Evolutionary conservation across 2,329 filamentous ascomycete genomes (phyloP).

Genomic region (Verticillium klebahnii): DNA sequence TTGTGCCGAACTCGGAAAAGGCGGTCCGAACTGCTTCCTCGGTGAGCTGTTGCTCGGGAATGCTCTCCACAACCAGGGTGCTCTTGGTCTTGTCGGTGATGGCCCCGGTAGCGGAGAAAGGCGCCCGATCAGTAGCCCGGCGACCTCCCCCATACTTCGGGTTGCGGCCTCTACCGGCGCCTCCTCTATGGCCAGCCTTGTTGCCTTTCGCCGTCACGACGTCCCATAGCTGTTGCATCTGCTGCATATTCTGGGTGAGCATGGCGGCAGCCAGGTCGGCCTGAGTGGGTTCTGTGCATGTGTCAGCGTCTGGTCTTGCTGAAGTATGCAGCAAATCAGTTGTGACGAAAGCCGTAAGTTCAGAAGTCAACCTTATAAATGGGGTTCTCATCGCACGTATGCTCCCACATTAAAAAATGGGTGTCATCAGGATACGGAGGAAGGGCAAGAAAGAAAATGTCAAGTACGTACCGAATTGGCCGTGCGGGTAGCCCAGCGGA

Average conservation of each 20-base stretch:
- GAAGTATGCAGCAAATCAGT: background rate
- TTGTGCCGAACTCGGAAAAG: conserved; percentile 67
- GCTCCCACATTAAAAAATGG: conserved; percentile 10
- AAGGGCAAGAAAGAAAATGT: background rate
- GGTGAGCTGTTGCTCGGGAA: conserved; percentile 65
- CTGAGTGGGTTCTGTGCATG: conserved; percentile 8
- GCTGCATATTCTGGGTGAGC: conserved; percentile 11
- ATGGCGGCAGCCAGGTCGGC: conserved; percentile 2
- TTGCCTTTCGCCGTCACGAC: conserved; percentile 17
- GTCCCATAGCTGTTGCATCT: conserved; percentile 12
- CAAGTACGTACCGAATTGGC: background rate
- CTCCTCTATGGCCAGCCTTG: background rate
- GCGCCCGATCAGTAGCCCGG: conserved; percentile 32
- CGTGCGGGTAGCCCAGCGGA: background rate
- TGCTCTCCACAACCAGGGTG: conserved; percentile 71
- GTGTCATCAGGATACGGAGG: conserved; percentile 13
- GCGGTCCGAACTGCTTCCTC: conserved; percentile 63
- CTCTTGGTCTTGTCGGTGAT: conserved; percentile 59
- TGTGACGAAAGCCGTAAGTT: conserved; percentile 14
- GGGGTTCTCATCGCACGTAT: conserved; percentile 13
- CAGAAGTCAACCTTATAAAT: conserved; percentile 21
- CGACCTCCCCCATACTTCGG: conserved; percentile 3
- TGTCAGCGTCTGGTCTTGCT: conserved; percentile 1
- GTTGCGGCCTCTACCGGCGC: conserved; percentile 23
- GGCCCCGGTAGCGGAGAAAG: conserved; percentile 62